These are phyloP conservation scores for rapeseed (Brassica napus) DNA, from an alignment of 345 rosid species.

Conservation along the genomic window DNA sequence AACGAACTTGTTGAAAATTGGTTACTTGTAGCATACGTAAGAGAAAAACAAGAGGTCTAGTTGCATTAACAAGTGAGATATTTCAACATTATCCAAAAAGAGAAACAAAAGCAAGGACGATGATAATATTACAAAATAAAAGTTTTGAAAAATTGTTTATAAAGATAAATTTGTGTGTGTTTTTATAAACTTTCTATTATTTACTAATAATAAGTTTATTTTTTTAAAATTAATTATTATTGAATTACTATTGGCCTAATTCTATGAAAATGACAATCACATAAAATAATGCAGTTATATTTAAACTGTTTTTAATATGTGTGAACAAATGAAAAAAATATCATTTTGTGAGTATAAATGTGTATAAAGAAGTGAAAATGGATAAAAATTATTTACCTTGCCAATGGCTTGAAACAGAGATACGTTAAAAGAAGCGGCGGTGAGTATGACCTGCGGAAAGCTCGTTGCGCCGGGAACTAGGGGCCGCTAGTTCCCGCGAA, in stretches of 20 bases:
- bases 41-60: conserved; percentile 4
- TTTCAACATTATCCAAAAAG: conserved; percentile 19
- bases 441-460: conserved; percentile 91
- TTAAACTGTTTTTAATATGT: too few species aligned
- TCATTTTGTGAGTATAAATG: too few species aligned
- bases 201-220: not conserved
- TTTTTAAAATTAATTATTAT: too few species aligned
- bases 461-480: conserved; percentile 91
- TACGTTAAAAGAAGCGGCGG: conserved; percentile 87
- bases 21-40: conserved; percentile 28
- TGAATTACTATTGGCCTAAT: too few species aligned
- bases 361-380: not conserved
- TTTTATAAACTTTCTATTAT: too few species aligned
- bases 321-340: too few species aligned
- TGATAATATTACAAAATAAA: too few species aligned
- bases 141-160: too few species aligned
- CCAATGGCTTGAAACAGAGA: conserved; percentile 85
- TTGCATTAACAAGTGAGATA: conserved; percentile 9
- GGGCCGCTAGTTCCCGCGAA: too few species aligned
- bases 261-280: too few species aligned
- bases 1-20: conserved; percentile 21
- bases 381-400: conserved; percentile 51
- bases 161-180: too few species aligned
- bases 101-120: conserved; percentile 16
- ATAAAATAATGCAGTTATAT: too few species aligned